These are phyloP conservation scores for Chrysosporium queenslandicum DNA, from an alignment of 2,329 filamentous ascomycete species.

Conservation along the genomic window DNA sequence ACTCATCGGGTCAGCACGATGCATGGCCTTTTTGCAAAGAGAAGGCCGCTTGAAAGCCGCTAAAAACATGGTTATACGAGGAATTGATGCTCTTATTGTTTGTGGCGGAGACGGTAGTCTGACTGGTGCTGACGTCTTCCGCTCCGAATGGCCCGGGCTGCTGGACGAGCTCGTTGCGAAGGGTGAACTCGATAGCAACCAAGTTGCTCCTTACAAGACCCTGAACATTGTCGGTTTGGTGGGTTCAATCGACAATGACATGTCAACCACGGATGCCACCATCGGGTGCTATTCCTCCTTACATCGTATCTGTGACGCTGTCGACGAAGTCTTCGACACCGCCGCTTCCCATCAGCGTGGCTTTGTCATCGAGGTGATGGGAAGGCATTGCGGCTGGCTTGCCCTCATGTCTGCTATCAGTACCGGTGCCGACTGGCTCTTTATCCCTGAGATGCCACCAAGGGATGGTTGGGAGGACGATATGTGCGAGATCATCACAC, in stretches of 20 bases:
- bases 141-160: slow-evolving; percentile 81
- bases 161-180: slow-evolving; percentile 71
- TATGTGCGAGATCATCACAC: slow-evolving; percentile 68
- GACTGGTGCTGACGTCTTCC: slow-evolving; percentile 89
- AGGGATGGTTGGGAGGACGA: slow-evolving; percentile 78
- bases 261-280: slow-evolving; percentile 92
- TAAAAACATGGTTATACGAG: slow-evolving; percentile 85
- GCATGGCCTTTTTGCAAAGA: slow-evolving; percentile 84
- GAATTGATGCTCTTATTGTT: slow-evolving; percentile 92
- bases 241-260: slow-evolving; percentile 96
- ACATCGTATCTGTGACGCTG: slow-evolving; percentile 83
- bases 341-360: slow-evolving; percentile 93
- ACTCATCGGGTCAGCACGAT: slow-evolving; percentile 87
- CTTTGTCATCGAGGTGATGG: slow-evolving; percentile 98
- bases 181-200: slow-evolving; percentile 58
- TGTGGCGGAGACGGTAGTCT: slow-evolving; percentile 94
- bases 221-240: slow-evolving; percentile 95
- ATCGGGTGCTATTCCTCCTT: slow-evolving; percentile 95
- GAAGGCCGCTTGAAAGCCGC: slow-evolving; percentile 72
- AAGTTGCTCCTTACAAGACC: slow-evolving; percentile 67
- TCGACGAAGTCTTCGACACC: slow-evolving; percentile 86
- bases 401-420: slow-evolving; percentile 93
- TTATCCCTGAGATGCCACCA: slow-evolving; percentile 90
- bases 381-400: slow-evolving; percentile 93
- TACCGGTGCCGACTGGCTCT: slow-evolving; percentile 91